Percentiles rank a stretch among this genome's conserved stretches.
Evolutionary conservation across 2,329 filamentous ascomycete species (phyloP).

Genomic region (Claviceps purpurea): DNA sequence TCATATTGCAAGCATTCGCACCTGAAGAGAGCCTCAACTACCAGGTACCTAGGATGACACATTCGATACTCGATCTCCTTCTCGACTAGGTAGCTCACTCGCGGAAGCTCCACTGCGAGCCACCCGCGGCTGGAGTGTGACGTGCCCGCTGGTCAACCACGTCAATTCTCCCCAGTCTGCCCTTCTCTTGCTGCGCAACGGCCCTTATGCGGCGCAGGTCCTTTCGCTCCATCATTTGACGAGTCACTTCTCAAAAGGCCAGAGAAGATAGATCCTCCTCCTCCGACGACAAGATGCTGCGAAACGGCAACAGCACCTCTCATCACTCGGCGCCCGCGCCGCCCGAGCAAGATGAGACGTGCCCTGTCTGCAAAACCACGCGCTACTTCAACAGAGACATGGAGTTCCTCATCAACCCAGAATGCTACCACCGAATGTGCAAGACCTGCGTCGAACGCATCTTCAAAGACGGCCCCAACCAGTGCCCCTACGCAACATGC

Average conservation of each 20-base stretch:
- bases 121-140: too few species aligned
- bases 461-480: slow-evolving; percentile 81
- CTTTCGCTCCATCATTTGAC: too few species aligned
- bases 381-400: slow-evolving; percentile 92
- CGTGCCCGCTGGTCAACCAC: background rate
- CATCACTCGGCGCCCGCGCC: slow-evolving; percentile 8
- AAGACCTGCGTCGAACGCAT: slow-evolving; percentile 89
- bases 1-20: too few species aligned
- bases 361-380: slow-evolving; percentile 93
- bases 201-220: too few species aligned
- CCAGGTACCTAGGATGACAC: too few species aligned
- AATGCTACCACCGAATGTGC: slow-evolving; percentile 99
- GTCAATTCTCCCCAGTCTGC: background rate
- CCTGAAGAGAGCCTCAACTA: too few species aligned
- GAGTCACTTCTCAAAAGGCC: too few species aligned
- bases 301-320: slow-evolving; percentile 12
- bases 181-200: background rate
- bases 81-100: too few species aligned
- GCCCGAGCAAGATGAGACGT: slow-evolving; percentile 51
- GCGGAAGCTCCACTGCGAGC: too few species aligned
- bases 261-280: background rate
- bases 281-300: slow-evolving; percentile 15
- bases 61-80: too few species aligned
- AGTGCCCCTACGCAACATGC: slow-evolving; percentile 85
- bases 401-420: slow-evolving; percentile 90